phyloP scores from a whole-genome alignment of 257 asterid species.

The Lithospermum erythrorhizon region DNA sequence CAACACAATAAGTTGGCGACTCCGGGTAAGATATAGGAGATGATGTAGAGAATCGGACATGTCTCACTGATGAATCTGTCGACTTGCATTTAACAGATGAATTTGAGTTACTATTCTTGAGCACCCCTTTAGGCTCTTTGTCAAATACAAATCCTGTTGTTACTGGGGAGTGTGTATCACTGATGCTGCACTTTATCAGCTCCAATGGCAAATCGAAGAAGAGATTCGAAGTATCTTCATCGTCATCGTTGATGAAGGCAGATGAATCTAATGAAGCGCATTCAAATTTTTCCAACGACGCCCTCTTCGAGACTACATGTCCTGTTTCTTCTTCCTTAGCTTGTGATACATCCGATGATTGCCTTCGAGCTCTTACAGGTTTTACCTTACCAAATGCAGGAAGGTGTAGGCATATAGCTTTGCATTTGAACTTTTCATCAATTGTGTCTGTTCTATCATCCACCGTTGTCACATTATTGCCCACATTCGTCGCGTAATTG shows the following conservation, averaged over 20 bases:
- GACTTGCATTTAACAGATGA: constrained; percentile 16
- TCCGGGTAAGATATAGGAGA: constrained; percentile 17
- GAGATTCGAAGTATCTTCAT: constrained; percentile 25
- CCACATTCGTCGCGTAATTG: not conserved
- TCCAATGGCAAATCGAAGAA: constrained; percentile 82
- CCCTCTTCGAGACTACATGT: constrained; percentile 38
- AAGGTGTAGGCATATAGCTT: constrained; percentile 59
- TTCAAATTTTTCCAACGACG: constrained; percentile 70
- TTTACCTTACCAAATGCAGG: constrained; percentile 60
- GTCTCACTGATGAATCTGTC: constrained; percentile 33
- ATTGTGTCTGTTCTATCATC: constrained; percentile 5
- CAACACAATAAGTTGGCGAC: constrained; percentile 18
- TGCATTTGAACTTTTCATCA: constrained; percentile 54
- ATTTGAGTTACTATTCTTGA: constrained; percentile 24
- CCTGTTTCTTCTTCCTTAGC: constrained; percentile 9
- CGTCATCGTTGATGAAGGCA: constrained; percentile 23
- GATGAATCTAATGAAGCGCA: constrained; percentile 81
- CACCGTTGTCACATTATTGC: constrained; percentile 1
- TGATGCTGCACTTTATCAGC: constrained; percentile 40
- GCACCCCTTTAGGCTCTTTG: constrained; percentile 49
- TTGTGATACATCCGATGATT: constrained; percentile 8
- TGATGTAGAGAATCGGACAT: constrained; percentile 49
- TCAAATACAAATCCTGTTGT: constrained; percentile 64
- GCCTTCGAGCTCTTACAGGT: constrained; percentile 32
- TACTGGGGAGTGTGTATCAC: constrained; percentile 46